Base-by-base conservation (phyloP, 208 protist genomes). In the Leishmania amazonensis region DNA sequence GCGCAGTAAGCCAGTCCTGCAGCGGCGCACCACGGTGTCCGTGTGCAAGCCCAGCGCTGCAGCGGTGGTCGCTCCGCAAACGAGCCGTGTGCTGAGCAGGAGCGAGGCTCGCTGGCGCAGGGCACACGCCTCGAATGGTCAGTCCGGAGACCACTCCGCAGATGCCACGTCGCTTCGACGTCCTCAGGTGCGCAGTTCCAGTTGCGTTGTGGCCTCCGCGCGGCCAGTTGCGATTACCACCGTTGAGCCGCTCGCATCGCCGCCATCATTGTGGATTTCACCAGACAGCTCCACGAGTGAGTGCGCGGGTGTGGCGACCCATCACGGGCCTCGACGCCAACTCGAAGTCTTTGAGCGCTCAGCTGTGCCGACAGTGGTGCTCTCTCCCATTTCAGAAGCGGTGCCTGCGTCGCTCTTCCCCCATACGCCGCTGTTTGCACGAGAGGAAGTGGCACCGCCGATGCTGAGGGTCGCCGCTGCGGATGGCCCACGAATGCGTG, bases 1-100 rank as follows among this genome's bases (percentile, higher is more conserved):
- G 8, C 83, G 76, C 45, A 83, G 70, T 19, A 78, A 67, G 54
- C 24, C 64, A 13, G 60, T 45, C 7, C 42, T 73, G 17, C 79
- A 83, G 71, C 72, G 73, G 35, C n/a, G n/a, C 47, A 75, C 71
- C 11, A 21, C 28, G 15, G 7, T 75, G n/a, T 38, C 71, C 45
- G 28, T 75, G 13, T 24, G 71, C 71, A 51, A 40, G 15, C 11
- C 71, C 1, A 75, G 47, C 24, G n/a, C 71, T 57, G 47, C 1
- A 21, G 47, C 45, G 24, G 17, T 8, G 31, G 28, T 47, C 28
- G 15, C 49, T 1, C 62, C 64, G 49, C 40, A 64, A 57, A 35
- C 24, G 24, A 62, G 35, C 40, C 71, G 51, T 47, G 9, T 54
- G 35, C 57, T 31, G 51, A 74, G 45, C 57, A 75, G n/a, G 7